Base-by-base conservation (phyloP, 116 monocot genomes). In the Posidonia oceanica region DNA sequence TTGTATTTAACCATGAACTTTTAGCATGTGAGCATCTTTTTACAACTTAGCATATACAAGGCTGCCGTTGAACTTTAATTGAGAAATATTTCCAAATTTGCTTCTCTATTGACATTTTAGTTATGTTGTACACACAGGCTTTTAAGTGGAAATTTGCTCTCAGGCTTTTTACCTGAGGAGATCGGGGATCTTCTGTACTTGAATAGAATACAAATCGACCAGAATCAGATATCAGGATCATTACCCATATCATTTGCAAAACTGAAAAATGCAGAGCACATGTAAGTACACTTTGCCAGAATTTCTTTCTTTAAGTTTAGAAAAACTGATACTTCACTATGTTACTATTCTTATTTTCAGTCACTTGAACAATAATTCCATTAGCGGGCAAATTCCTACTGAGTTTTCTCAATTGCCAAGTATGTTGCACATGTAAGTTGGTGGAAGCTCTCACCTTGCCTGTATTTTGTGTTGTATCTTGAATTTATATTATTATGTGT, bases 361-460 rank as follows among this genome's bases (percentile, higher is more conserved):
- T 37, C 94, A 94, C 70, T 89, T 94, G 94, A 94, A 94, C 76
- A 94, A 94, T 67, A 94, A 94, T 67, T 89, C 94, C 21, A 76
- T 94, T 39, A 89, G 87, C 72, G 94, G 94, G 58, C 85, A 81
- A 67, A 89, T 94, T 77, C 94, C 94, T 18, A 67, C 76, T 3
- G 94, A 87, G 58, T 71, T 89, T 67, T 81, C 81, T 55, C 83
- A 76, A 68, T 73, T 94, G 54, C 87, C 89, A 54, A 75, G 4
- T 52, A 87, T 94, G 69, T 48, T 94, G 74, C 89, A 89, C 75
- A 81, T 94, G 94, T 94, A 80, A 81, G 93, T 79, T 68, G 1
- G n/a, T n/a, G n/a, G n/a, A n/a, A n/a, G n/a, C n/a, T n/a, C n/a
- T n/a, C n/a, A n/a, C n/a, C n/a, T n/a, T n/a, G n/a, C n/a, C n/a